Conservation (phyloP, 202 grass and related monocot genomes). For the Zizania palustris region DNA sequence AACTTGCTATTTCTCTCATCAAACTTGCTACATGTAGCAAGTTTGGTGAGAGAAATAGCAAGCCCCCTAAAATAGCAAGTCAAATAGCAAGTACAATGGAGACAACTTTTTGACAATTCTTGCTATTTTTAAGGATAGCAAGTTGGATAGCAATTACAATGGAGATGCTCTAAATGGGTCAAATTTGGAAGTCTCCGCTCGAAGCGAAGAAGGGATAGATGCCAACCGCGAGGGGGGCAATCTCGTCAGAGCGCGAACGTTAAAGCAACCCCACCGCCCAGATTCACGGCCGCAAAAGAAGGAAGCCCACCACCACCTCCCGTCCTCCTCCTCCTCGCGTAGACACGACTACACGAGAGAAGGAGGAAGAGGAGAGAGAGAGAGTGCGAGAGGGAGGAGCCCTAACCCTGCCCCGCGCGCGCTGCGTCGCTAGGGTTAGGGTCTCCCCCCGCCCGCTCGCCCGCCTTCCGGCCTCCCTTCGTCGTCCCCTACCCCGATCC, state of each 20-base stretch:
- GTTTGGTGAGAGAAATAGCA: no score
- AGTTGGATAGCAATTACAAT: no score
- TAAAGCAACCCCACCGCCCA: conserved; percentile 21
- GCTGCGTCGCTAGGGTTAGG: conserved; percentile 59
- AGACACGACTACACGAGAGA: conserved; percentile 39
- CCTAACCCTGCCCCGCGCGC: conserved; percentile 34
- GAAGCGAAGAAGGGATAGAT: background rate
- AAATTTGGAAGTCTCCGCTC: background rate
- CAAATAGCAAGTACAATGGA: no score
- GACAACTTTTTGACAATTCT: no score
- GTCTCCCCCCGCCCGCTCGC: conserved; percentile 28
- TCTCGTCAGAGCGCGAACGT: conserved; percentile 45
- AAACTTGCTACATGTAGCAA: no score
- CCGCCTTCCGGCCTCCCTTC: conserved; percentile 22
- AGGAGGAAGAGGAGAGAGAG: background rate
- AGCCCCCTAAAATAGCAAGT: no score
- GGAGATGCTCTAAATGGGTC: background rate
- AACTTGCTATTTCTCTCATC: no score
- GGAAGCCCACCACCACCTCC: background rate
- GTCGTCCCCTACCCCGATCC: conserved; percentile 44
- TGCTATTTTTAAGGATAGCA: no score
- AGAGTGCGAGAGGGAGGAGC: conserved; percentile 41
- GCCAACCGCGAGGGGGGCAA: conserved; percentile 46
- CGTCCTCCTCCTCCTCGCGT: conserved; percentile 9
- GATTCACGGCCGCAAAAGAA: conserved; percentile 46